phyloP scores from a whole-genome alignment of 352 stramenopile genomes.

The Phytopythium litorale region DNA sequence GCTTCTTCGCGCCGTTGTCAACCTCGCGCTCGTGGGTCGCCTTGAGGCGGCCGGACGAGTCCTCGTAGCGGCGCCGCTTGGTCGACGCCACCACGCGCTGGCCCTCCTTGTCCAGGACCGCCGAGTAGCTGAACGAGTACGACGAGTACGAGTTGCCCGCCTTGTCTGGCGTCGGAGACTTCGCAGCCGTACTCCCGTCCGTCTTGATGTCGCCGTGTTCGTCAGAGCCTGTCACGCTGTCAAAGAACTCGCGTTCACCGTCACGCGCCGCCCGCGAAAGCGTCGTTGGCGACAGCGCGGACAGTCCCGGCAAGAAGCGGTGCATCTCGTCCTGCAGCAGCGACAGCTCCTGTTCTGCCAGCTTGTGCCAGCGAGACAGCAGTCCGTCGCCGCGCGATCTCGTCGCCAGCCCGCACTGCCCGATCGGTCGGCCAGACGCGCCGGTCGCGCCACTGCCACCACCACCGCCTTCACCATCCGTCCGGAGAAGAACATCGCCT shows the following conservation, averaged over 20 bases:
- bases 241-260: conserved; percentile 6
- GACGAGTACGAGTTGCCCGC: conserved; percentile 26
- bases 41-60: conserved; percentile 68
- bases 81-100: conserved; percentile 33
- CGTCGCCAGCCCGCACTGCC: not conserved
- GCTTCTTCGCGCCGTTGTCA: conserved; percentile 38
- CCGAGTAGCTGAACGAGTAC: conserved; percentile 67
- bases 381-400: not conserved
- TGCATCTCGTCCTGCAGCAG: not conserved
- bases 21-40: conserved; percentile 65
- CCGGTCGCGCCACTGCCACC: not conserved
- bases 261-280: conserved; percentile 3
- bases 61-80: conserved; percentile 67
- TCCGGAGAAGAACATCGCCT: not conserved
- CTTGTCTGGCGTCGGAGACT: conserved; percentile 1
- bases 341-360: conserved; percentile 2
- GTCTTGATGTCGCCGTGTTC: not conserved
- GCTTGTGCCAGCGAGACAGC: not conserved
- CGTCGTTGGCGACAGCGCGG: not conserved
- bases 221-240: not conserved
- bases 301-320: not conserved
- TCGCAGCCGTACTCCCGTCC: not conserved
- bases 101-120: conserved; percentile 54
- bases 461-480: not conserved
- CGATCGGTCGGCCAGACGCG: not conserved